Evolutionary conservation across 2,329 filamentous ascomycete species (phyloP), one percentile per base, ranked within the genome.

Genomic region (Xylariaceae sp.): DNA sequence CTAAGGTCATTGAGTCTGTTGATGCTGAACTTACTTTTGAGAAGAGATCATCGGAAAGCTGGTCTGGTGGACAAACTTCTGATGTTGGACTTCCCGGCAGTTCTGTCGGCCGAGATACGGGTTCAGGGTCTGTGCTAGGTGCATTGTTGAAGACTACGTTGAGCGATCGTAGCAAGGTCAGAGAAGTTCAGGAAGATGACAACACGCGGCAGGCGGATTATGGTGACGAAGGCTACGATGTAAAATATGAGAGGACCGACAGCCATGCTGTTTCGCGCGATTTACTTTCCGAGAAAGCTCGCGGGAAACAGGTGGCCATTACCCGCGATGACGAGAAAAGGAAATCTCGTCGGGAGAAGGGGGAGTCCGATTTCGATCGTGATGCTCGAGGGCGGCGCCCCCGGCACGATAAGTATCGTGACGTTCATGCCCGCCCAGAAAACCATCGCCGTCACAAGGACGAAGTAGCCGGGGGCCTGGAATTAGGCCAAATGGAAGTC

Each of bases 1-100:
- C 83, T 62, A 82, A 83, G 15, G 80, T 92, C 1, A 89, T 90
- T 66, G 81, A 85, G 52, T 76, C 80, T 39, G 74, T 75, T 34
- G 77, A 72, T 18, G 68, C 72, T 54, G 76, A 74, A 35, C 71
- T 67, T 42, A 73, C 68, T 13, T 73, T 75, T 18, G 66, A 71
- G 9, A 72, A 71, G 44, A 70, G 68, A 42, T 67, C 70, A 37
- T 72, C 75, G 44, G 73, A 73, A 8, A 76, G 23, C 23, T 30
- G 72, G 62, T 73, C 71, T 30, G 70, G 79, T 56, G 74, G 73
- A n/a, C 73, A 76, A 65, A 73, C 75, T 53, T 79, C 79, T n/a
- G 74, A 79, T 11, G 75, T 76, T 34, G 80, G 77, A 17, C 74
- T 78, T 48, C 78, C 78, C 35, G 81, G 78, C 23, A 79, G 79